Evolutionary conservation across 192 early-diverging fungal species (phyloP), one percentile per base, ranked within the genome.

Genomic region (Backusella sp.): DNA sequence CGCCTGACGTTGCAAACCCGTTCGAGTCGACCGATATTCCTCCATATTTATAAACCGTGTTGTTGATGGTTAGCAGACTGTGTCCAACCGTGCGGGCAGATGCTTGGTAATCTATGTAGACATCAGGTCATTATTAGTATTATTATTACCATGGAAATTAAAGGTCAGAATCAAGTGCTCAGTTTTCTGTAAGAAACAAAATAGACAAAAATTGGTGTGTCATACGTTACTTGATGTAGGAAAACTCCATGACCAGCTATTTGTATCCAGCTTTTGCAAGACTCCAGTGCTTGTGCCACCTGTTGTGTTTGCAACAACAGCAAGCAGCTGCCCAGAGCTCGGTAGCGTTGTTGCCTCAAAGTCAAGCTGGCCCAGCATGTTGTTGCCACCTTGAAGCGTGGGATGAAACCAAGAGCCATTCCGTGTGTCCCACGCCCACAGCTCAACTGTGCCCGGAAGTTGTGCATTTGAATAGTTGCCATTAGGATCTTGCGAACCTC

Each of bases 61-160:
- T 82, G 83, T 88, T 79, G 81, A 92, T 74, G 83, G 72, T 17
- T 82, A 84, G 56, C 86, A 89, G 76, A 80, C 88, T 82, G 79
- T 86, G 78, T 84, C 79, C 23, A 82, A 82, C 0, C 78, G 88
- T 23, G 82, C 88, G 73, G 66, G 73, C 74, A 42, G 77, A 39
- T 39, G 72, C 49, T 49, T 62, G 65, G 8, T 74, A 52, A 59
- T 46, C 75, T 68, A 68, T 32, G 30, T 32, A 32, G 1, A 32
- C 1, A 32, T 32, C 6, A 30, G 4, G 37, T 9, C 32, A 44
- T 46, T 37, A 34, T 32, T 32, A 32, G 2, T 32, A 32, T 32
- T 32, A 3, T 32, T 32, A 32, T 32, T 32, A 32, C 2, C 32
- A 32, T 32, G 32, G 66, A 80, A 23, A 59, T 73, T 37, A 72